These are phyloP conservation scores for Ceratobasidium sp. DNA, from an alignment of 1,284 basidiomycete genomes.

Conservation along the genomic window DNA sequence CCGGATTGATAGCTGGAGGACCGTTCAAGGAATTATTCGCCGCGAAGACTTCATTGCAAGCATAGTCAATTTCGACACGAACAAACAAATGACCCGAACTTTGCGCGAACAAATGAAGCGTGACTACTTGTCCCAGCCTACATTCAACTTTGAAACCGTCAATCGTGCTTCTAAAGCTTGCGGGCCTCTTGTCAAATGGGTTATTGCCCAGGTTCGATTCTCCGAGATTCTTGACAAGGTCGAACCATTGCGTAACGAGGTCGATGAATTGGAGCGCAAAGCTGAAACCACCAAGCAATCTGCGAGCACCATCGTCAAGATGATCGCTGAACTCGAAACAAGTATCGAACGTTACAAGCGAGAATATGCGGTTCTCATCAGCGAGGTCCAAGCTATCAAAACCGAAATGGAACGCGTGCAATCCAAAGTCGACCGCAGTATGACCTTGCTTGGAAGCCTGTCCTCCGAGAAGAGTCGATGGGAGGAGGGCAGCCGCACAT, in stretches of 20 bases:
- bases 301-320: slow-evolving; percentile 84
- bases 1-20: slow-evolving; percentile 95
- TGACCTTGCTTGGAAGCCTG: slow-evolving; percentile 92
- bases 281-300: slow-evolving; percentile 93
- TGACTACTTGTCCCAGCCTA: slow-evolving; percentile 89
- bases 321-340: slow-evolving; percentile 90
- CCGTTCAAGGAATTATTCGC: slow-evolving; percentile 95
- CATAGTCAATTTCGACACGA: slow-evolving; percentile 97
- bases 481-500: slow-evolving; percentile 94
- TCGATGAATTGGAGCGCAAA: slow-evolving; percentile 88
- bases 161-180: slow-evolving; percentile 96
- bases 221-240: slow-evolving; percentile 98
- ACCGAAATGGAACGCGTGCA: slow-evolving; percentile 98
- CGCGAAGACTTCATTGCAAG: slow-evolving; percentile 96
- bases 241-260: slow-evolving; percentile 94
- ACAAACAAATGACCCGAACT: slow-evolving; percentile 83
- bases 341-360: slow-evolving; percentile 96
- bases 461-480: slow-evolving; percentile 94
- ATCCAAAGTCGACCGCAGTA: slow-evolving; percentile 94
- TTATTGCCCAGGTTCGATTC: slow-evolving; percentile 94
- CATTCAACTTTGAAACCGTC: slow-evolving; percentile 95
- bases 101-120: slow-evolving; percentile 92
- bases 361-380: slow-evolving; percentile 96
- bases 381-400: slow-evolving; percentile 97
- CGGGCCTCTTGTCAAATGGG: slow-evolving; percentile 98